Percentiles rank a stretch among this genome's conserved stretches.
These are phyloP conservation scores for Fusarium nurragi DNA, from an alignment of 2,329 filamentous ascomycete species.

Conservation along the genomic window DNA sequence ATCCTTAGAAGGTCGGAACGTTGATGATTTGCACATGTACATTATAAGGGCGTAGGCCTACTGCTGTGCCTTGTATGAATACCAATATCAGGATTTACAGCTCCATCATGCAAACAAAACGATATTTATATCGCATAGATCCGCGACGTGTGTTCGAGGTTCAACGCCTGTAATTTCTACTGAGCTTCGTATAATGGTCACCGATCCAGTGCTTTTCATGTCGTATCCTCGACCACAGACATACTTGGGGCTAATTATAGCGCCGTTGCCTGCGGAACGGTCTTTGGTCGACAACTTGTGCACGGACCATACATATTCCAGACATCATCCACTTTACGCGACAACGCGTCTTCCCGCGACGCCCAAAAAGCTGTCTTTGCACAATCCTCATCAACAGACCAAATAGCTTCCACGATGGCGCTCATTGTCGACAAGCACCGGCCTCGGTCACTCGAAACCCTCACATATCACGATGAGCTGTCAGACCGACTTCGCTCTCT, in stretches of 20 bases:
- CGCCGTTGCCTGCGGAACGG: constrained; percentile 30
- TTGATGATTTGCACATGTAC: constrained; percentile 36
- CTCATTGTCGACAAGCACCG: constrained; percentile 78
- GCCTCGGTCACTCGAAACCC: constrained; percentile 76
- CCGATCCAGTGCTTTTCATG: too few relatives aligned
- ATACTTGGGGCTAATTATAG: background rate
- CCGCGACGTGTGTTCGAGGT: background rate
- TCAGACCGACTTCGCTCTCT: constrained; percentile 87
- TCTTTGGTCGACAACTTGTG: background rate
- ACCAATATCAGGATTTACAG: constrained; percentile 27
- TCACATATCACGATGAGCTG: constrained; percentile 89
- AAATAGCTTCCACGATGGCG: constrained; percentile 60
- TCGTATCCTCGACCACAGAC: background rate
- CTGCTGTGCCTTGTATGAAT: constrained; percentile 43
- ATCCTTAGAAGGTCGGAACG: constrained; percentile 30
- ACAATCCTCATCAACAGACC: constrained; percentile 22
- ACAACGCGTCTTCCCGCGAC: constrained; percentile 48
- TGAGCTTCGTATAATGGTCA: background rate
- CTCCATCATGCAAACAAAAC: background rate
- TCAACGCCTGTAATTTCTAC: background rate
- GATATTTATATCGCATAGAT: background rate
- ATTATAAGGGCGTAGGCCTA: constrained; percentile 38
- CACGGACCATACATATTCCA: constrained; percentile 37
- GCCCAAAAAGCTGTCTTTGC: constrained; percentile 37
- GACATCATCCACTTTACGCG: constrained; percentile 51